Conservation (phyloP, 1,139 yeast genomes). For the Pichia sp. region DNA sequence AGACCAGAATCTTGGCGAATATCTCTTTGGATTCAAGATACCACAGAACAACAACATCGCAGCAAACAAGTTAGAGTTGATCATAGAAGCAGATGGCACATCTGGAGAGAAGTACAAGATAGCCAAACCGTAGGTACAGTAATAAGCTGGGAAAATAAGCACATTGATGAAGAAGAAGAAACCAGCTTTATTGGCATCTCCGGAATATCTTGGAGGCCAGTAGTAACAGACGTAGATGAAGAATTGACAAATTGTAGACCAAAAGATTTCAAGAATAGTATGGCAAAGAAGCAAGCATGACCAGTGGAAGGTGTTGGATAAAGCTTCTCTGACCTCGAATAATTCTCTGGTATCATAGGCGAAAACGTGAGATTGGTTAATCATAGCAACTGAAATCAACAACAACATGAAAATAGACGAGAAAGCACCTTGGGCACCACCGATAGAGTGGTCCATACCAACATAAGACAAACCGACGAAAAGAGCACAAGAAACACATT, state of each 20-base stretch:
- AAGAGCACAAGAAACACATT: conserved; percentile 37
- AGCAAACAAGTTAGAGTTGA: conserved; percentile 48
- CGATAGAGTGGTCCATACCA: conserved; percentile 42
- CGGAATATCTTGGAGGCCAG: conserved; percentile 50
- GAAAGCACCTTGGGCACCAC: conserved; percentile 53
- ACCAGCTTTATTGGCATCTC: conserved; percentile 46
- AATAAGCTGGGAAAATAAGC: conserved; percentile 51
- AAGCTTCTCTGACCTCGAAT: conserved; percentile 58
- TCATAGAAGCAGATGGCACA: conserved; percentile 53
- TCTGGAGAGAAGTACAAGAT: conserved; percentile 56
- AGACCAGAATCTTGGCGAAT: conserved; percentile 45
- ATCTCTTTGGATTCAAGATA: conserved; percentile 49
- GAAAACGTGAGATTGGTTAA: conserved; percentile 53
- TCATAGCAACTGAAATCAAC: conserved; percentile 47
- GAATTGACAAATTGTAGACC: conserved; percentile 48
- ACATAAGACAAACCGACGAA: conserved; percentile 53
- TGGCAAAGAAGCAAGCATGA: conserved; percentile 49
- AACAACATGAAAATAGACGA: conserved; percentile 44
- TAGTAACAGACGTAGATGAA: conserved; percentile 50
- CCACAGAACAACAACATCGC: conserved; percentile 56
- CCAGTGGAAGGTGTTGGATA: conserved; percentile 65
- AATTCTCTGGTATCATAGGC: conserved; percentile 51
- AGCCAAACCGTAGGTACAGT: conserved; percentile 47
- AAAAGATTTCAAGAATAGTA: conserved; percentile 50
- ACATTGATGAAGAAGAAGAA: conserved; percentile 47